These are phyloP conservation scores for Mucor irregularis DNA, from an alignment of 371 early-diverging fungal genomes.

Conservation along the genomic window DNA sequence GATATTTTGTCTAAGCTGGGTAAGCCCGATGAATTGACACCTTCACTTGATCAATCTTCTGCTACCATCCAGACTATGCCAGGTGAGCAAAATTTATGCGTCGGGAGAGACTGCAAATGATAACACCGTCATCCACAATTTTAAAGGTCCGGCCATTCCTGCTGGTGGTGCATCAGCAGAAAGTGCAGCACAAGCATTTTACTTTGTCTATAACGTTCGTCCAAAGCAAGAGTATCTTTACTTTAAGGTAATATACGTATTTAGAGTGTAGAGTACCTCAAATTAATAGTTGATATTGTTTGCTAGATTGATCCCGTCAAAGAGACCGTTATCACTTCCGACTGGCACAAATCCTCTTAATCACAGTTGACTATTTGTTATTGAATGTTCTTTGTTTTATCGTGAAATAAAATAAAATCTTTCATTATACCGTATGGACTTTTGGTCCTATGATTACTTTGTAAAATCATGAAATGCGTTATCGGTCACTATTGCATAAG, in stretches of 20 bases:
- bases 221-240: conserved; percentile 61
- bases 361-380: background rate
- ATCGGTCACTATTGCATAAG: no score
- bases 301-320: conserved; percentile 41
- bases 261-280: background rate
- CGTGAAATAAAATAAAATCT: background rate
- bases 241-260: conserved; percentile 35
- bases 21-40: conserved; percentile 54
- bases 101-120: background rate
- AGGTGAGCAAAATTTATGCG: conserved; percentile 24
- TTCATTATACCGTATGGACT: no score
- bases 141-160: conserved; percentile 26
- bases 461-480: no score
- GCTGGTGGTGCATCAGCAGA: conserved; percentile 4
- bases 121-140: background rate
- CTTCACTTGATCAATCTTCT: conserved; percentile 23
- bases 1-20: conserved; percentile 48
- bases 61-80: conserved; percentile 41
- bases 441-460: no score
- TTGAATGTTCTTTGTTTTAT: background rate
- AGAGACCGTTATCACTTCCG: conserved; percentile 49
- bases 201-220: conserved; percentile 61
- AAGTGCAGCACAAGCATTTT: conserved; percentile 18
- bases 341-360: conserved; percentile 40
- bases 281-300: background rate